Conservation (phyloP, 768 basidiomycete genomes). For the Lentinula lateritia region DNA sequence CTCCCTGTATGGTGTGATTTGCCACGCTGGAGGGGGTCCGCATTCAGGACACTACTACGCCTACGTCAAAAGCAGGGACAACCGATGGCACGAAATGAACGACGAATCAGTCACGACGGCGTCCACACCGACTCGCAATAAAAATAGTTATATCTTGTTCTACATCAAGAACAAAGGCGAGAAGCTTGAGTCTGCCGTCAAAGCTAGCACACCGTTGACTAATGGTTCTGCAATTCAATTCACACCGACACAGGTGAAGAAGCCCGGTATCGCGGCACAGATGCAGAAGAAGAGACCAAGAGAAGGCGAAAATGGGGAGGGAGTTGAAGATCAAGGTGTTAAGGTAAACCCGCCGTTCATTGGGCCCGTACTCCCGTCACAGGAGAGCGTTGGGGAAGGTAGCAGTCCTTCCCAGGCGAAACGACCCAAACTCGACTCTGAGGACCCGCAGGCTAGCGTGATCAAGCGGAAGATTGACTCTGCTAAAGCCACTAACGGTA, state of each 20-base stretch:
- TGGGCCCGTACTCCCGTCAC: slow-evolving; percentile 54
- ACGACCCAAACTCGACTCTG: slow-evolving; percentile 16
- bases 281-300: slow-evolving; percentile 38
- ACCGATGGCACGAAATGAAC: slow-evolving; percentile 90
- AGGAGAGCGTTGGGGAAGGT: slow-evolving; percentile 18
- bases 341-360: slow-evolving; percentile 51
- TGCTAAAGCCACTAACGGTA: slow-evolving; percentile 16
- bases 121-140: slow-evolving; percentile 41
- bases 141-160: slow-evolving; percentile 90
- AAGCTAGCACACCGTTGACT: slow-evolving; percentile 16
- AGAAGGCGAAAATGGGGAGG: slow-evolving; percentile 42
- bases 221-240: slow-evolving; percentile 15
- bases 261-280: slow-evolving; percentile 35
- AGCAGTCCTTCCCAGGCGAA: slow-evolving; percentile 18
- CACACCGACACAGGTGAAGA: slow-evolving; percentile 24
- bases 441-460: slow-evolving; percentile 48
- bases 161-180: slow-evolving; percentile 83
- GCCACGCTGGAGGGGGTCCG: slow-evolving; percentile 88
- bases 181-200: slow-evolving; percentile 59
- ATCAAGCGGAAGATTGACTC: slow-evolving; percentile 51
- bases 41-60: slow-evolving; percentile 96
- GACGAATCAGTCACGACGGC: slow-evolving; percentile 66
- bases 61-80: slow-evolving; percentile 64
- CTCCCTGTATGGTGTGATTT: slow-evolving; percentile 86
- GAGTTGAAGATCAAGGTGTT: slow-evolving; percentile 46